Percentiles rank a stretch among this genome's conserved stretches.
Evolutionary conservation across 1,284 basidiomycete species (phyloP).

Genomic region (Fomitopsis pinicola): DNA sequence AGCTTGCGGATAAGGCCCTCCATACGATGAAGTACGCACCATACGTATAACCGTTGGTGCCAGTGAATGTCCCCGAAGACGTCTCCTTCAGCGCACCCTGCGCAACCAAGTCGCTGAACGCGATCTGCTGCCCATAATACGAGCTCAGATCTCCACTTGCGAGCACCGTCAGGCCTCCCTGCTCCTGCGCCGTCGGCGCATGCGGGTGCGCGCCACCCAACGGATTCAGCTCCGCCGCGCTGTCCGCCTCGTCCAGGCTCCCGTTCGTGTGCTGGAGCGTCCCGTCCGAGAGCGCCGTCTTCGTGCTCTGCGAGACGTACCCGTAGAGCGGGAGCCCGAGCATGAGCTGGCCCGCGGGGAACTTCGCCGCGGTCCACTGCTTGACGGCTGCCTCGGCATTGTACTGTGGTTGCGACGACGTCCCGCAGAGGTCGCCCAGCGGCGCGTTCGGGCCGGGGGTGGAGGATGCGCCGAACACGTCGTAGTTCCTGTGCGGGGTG

Average conservation of each 20-base stretch:
- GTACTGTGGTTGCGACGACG: conserved; percentile 60
- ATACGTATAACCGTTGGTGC: conserved; percentile 44
- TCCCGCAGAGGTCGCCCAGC: conserved; percentile 61
- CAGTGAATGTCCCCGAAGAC: conserved; percentile 37
- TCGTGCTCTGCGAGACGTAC: conserved; percentile 44
- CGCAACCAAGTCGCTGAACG: conserved; percentile 54
- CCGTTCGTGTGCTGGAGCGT: background rate
- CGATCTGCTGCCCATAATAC: conserved; percentile 45
- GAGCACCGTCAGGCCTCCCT: background rate
- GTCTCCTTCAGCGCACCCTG: conserved; percentile 52
- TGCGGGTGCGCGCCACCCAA: conserved; percentile 32
- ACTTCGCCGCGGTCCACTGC: conserved; percentile 67
- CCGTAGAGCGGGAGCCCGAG: conserved; percentile 72
- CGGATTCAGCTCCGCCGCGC: conserved; percentile 23
- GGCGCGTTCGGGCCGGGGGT: conserved; percentile 76
- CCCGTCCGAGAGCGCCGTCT: conserved; percentile 30
- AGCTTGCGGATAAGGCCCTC: background rate
- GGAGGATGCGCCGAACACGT: conserved; percentile 63
- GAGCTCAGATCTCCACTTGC: conserved; percentile 24
- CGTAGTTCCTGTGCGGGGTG: conserved; percentile 57
- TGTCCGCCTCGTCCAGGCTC: conserved; percentile 5
- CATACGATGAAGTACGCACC: conserved; percentile 27
- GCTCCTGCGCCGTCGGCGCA: background rate
- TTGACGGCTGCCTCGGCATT: conserved; percentile 62
- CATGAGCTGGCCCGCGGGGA: conserved; percentile 67